phyloP scores from a whole-genome alignment of 805 yeast species.

The Schizosaccharomyces japonicus region DNA sequence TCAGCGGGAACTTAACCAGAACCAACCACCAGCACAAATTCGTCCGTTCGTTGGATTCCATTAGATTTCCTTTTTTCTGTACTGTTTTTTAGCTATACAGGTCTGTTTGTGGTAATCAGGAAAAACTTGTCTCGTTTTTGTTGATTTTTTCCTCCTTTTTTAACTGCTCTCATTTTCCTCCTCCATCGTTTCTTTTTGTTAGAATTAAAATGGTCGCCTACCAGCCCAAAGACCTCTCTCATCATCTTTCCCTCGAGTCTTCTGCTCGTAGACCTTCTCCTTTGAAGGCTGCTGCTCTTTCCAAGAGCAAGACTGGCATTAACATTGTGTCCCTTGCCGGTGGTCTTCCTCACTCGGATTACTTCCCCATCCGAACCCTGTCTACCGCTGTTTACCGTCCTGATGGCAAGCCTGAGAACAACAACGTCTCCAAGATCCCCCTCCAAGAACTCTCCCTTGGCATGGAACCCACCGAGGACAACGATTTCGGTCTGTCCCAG shows the following conservation, averaged over 20 bases:
- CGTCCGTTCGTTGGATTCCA: too few relatives aligned
- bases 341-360: slow-evolving; percentile 73
- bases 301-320: slow-evolving; percentile 37
- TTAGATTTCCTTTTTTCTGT: too few relatives aligned
- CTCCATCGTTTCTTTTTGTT: too few relatives aligned
- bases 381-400: slow-evolving; percentile 31
- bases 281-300: slow-evolving; percentile 61
- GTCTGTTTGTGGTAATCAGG: too few relatives aligned
- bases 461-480: slow-evolving; percentile 22
- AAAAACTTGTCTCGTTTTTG: too few relatives aligned
- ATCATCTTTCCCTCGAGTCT: slow-evolving; percentile 58
- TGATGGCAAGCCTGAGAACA: slow-evolving; percentile 31
- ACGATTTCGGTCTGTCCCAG: slow-evolving; percentile 42
- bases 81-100: too few relatives aligned
- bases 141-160: too few relatives aligned
- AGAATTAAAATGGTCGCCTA: too few relatives aligned
- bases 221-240: slow-evolving; percentile 29
- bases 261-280: slow-evolving; percentile 55
- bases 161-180: too few relatives aligned
- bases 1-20: too few relatives aligned
- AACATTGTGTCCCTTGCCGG: slow-evolving; percentile 60
- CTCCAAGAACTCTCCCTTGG: slow-evolving; percentile 13
- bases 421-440: slow-evolving; percentile 8
- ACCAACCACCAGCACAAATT: too few relatives aligned
- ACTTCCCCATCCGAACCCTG: slow-evolving; percentile 73